Percentiles rank a stretch among this genome's conserved stretches.
phyloP scores from a whole-genome alignment of 495 filamentous ascomycete species.

The Hyaloscypha bicolor region DNA sequence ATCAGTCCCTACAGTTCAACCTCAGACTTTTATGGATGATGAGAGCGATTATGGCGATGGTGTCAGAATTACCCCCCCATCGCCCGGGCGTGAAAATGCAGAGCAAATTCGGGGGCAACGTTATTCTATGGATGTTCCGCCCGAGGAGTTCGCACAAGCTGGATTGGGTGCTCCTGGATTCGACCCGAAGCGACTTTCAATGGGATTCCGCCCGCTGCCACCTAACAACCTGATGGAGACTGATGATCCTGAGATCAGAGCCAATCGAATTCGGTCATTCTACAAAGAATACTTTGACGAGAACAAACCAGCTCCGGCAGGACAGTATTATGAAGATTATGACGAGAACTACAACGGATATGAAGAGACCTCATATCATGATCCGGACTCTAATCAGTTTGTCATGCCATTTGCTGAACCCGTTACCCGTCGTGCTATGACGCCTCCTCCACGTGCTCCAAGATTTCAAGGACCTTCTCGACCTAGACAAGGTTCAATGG shows the following conservation, averaged over 20 bases:
- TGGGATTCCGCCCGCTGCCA: slow-evolving; percentile 90
- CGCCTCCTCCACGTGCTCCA: slow-evolving; percentile 82
- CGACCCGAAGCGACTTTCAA: slow-evolving; percentile 75
- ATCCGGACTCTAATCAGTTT: slow-evolving; percentile 73
- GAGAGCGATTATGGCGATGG: slow-evolving; percentile 66
- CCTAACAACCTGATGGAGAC: slow-evolving; percentile 74
- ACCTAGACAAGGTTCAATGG: slow-evolving; percentile 39
- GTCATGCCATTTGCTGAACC: slow-evolving; percentile 81
- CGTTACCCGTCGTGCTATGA: slow-evolving; percentile 90
- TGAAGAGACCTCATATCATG: slow-evolving; percentile 63
- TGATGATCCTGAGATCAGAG: slow-evolving; percentile 88
- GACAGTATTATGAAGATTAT: slow-evolving; percentile 71
- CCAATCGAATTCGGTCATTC: slow-evolving; percentile 96
- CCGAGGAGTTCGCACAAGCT: slow-evolving; percentile 31
- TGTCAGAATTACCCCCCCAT: slow-evolving; percentile 53
- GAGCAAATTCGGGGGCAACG: slow-evolving; percentile 14
- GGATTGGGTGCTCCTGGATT: slow-evolving; percentile 57
- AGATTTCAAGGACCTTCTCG: slow-evolving; percentile 62
- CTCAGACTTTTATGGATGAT: slow-evolving; percentile 17
- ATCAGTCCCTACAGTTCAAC: slow-evolving; percentile 14
- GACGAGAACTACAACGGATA: slow-evolving; percentile 60
- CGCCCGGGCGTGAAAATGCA: slow-evolving; percentile 34
- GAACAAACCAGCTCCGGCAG: slow-evolving; percentile 53
- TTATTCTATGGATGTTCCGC: slow-evolving; percentile 33
- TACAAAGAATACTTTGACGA: slow-evolving; percentile 99